phyloP scores from a whole-genome alignment of 371 early-diverging fungal species.

The Basidiobolus meristosporus region DNA sequence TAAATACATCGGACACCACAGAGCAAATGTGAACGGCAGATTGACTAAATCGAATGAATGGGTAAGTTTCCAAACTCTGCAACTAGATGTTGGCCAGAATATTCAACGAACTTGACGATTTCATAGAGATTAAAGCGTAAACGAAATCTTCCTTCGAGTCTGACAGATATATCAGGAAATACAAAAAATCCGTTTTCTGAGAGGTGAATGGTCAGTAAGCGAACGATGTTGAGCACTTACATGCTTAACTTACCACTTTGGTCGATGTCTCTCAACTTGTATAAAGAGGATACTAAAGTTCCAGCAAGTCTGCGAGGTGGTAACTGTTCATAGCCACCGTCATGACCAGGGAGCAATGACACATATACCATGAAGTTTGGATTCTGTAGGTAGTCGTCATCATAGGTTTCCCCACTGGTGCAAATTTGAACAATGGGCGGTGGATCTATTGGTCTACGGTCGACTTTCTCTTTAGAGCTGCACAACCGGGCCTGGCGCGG shows the following conservation, averaged over 20 bases:
- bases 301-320: no score
- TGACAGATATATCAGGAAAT: constrained; percentile 84
- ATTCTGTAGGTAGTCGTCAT: not conserved
- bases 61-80: no score
- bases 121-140: constrained; percentile 79
- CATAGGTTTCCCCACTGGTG: no score
- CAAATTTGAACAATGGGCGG: constrained; percentile 84
- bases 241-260: no score
- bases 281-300: constrained; percentile 77
- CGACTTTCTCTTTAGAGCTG: constrained; percentile 36
- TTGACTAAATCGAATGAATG: no score
- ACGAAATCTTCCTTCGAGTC: constrained; percentile 76
- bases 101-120: no score
- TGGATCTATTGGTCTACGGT: constrained; percentile 89
- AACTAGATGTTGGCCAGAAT: no score
- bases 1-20: constrained; percentile 49
- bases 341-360: no score
- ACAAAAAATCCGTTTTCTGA: constrained; percentile 89
- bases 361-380: not conserved
- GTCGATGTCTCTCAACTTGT: constrained; percentile 69
- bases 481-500: constrained; percentile 26
- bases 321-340: no score
- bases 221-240: no score
- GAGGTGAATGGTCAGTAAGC: no score
- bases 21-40: constrained; percentile 64